Evolutionary conservation across 352 stramenopile genomes (phyloP), one percentile per base, ranked within the genome.

Genomic region (Globisporangium orthogonon): DNA sequence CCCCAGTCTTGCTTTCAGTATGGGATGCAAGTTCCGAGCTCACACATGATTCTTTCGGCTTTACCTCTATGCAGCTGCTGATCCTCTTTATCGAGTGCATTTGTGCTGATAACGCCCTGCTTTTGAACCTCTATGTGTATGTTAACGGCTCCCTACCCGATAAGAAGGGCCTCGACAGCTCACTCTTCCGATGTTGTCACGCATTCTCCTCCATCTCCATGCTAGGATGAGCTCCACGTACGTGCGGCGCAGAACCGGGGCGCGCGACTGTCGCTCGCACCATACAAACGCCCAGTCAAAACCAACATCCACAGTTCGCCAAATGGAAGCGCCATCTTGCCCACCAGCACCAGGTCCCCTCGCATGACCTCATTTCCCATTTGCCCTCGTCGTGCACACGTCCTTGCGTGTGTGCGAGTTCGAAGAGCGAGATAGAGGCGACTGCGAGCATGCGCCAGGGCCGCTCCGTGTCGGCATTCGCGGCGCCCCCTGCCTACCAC

Each of bases 401-500:
- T 14, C 7, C 5, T 40, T 11, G 7, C 3, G 2, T 2, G 4
- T 3, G 35, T 40, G 35, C 35, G 23, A 23, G 23, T 40, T 11
- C 33, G 33, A 37, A 37, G 23, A 37, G 33, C 33, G 9, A 5
- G 5, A 37, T 14, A 40, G 7, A 40, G 7, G 10, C n/a, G 11
- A 44, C 17, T 9, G 1, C 40, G 7, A 15, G 13, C 17, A 59
- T 59, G 54, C 54, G 54, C 5, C 31, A 45, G 18, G 52, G 10
- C 28, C 55, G 55, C n/a, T 54, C 55, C 17, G 10, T 44, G 29
- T 55, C 55, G 17, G 28, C 43, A 17, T 55, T 55, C 37, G 30
- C 55, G 14, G 44, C 47, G 37, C 46, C 55, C 29, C 29, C 55
- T 9, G 40, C 55, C 28, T 61, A 50, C 47, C 55, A 61, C 55